A percentile compares a stretch with the other conserved stretches of the same genome.
phyloP scores from a whole-genome alignment of 345 rosid genomes.

The Camelina laxa region DNA sequence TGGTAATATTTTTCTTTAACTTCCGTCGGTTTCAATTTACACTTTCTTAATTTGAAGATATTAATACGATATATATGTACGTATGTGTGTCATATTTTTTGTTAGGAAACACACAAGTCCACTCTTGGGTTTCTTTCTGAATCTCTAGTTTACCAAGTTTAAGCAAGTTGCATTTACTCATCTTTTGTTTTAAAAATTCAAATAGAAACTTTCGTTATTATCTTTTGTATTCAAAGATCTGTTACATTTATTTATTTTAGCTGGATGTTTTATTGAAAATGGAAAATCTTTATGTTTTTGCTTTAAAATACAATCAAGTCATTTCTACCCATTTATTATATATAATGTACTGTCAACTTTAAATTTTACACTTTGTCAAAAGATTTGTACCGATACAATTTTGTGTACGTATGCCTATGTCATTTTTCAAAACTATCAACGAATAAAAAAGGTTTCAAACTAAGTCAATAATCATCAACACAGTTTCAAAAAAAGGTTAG shows the following conservation, averaged over 20 bases:
- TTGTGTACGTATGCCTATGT: background rate
- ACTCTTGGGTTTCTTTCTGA: conserved; percentile 27
- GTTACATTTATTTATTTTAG: conserved; percentile 32
- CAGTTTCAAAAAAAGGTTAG: background rate
- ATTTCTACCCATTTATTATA: conserved; percentile 20
- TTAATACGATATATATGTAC: conserved; percentile 7
- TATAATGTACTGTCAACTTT: background rate
- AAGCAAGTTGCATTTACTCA: conserved; percentile 46
- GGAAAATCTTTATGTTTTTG: conserved; percentile 16
- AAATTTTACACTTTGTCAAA: background rate
- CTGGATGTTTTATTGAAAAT: conserved; percentile 20
- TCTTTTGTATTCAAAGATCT: conserved; percentile 26
- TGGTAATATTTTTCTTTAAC: conserved; percentile 38
- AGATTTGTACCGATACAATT: background rate
- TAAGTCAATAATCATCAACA: background rate
- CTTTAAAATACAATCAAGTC: conserved; percentile 6
- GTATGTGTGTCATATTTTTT: conserved; percentile 11
- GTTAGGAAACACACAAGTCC: conserved; percentile 30
- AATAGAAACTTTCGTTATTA: conserved; percentile 28
- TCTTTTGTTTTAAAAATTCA: conserved; percentile 38
- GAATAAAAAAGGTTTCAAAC: background rate
- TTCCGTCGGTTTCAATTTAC: conserved; percentile 39
- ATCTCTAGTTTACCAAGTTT: conserved; percentile 34
- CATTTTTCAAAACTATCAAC: too few species aligned
- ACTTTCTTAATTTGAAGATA: conserved; percentile 36